Base-by-base conservation (phyloP, 208 protist genomes). In the Wallacemonas collosoma region DNA sequence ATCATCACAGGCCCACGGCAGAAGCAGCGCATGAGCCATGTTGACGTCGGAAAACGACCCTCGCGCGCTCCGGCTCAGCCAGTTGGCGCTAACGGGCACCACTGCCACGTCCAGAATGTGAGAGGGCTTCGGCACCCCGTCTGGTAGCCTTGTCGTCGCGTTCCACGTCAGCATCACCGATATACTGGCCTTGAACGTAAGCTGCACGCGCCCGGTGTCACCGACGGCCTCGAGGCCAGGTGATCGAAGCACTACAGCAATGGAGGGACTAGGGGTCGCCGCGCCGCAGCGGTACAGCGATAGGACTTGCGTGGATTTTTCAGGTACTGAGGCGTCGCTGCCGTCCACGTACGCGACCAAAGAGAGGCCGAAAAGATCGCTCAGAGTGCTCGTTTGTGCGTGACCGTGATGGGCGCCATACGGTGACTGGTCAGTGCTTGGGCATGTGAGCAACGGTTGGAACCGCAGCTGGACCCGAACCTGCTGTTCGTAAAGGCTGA, bases 111-210 rank as follows among this genome's bases (percentile, higher is more conserved):
- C 60, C 9, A 39, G 12, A 8, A 53, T 12, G 14, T 44, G 43
- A 51, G 38, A 41, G 15, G 14, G 38, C 11, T n/a, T 4, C 5
- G 3, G 60, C 6, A 65, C 8, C 9, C 26, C 43, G 4, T 6
- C 60, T 15, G 60, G 60, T 6, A 65, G 9, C 38, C 5, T 15
- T 1, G 41, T 5, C 9, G 60, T 39, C 1, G 40, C 41, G 43
- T 65, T 65, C 60, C 60, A 65, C 60, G 26, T 12, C 41, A 65
- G 6, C 60, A 65, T 65, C 8, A 65, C 40, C 36, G 60, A 65
- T 4, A 65, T 35, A 6, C n/a, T 38, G 15, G 60, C 17, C 5
- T 15, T 44, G 43, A 65, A 65, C 4, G 60, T 65, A 3, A 65
- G 60, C 41, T 51, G 60, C 4, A 51, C 43, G 50, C 60, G 56